Percentiles rank a stretch among this genome's conserved stretches.
These are phyloP conservation scores for Rhamnella rubrinervis DNA, from an alignment of 331 rosid species.

Conservation along the genomic window DNA sequence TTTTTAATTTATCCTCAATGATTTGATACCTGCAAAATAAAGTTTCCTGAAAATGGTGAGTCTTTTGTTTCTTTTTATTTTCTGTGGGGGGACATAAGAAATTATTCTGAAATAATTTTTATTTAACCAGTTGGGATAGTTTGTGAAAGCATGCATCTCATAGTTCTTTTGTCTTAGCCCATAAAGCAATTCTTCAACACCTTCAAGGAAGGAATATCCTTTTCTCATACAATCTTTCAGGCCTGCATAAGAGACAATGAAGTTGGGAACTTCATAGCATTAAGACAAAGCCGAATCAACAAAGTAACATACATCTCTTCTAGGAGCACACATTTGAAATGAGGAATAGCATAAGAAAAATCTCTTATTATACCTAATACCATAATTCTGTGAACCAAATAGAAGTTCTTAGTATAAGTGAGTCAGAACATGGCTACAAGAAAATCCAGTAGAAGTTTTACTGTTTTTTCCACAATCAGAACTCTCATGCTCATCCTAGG, in stretches of 20 bases:
- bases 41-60: conserved; percentile 10
- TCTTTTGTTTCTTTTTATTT: not conserved
- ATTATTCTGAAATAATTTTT: conserved; percentile 15
- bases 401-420: too few relatives aligned
- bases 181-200: conserved; percentile 72
- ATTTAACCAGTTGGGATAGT: conserved; percentile 84
- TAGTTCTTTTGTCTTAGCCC: conserved; percentile 61
- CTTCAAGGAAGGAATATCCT: conserved; percentile 75
- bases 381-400: too few relatives aligned
- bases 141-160: conserved; percentile 95
- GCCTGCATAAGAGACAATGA: conserved; percentile 44
- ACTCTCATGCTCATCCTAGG: not conserved
- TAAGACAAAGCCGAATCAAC: not conserved
- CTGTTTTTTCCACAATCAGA: not conserved
- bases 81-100: conserved; percentile 5
- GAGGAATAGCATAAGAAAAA: too few relatives aligned
- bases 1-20: conserved; percentile 71
- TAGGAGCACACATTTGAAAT: not conserved
- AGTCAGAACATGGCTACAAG: too few relatives aligned
- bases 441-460: not conserved
- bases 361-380: too few relatives aligned
- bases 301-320: not conserved
- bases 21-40: conserved; percentile 64
- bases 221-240: conserved; percentile 72
- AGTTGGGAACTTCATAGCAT: not conserved